Evolutionary conservation across 2,329 filamentous ascomycete genomes (phyloP).

Genomic region (Dactylellina drechsleri): DNA sequence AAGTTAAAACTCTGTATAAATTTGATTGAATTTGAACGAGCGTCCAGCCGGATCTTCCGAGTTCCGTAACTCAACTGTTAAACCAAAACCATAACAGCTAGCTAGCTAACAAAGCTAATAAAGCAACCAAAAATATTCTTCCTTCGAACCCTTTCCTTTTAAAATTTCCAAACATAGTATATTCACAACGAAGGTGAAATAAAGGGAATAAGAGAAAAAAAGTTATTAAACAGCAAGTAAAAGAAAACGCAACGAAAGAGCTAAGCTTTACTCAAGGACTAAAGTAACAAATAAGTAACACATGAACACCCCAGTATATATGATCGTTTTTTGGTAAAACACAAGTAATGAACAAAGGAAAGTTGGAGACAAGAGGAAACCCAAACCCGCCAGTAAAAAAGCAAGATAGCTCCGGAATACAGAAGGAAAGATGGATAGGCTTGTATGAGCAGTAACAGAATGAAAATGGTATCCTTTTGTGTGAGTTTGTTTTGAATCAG

Average conservation of each 20-base stretch:
- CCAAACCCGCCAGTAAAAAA: slow-evolving; percentile 49
- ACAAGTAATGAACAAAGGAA: not conserved
- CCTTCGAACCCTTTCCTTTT: slow-evolving; percentile 16
- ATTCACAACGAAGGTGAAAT: slow-evolving; percentile 47
- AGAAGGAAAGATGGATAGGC: slow-evolving; percentile 19
- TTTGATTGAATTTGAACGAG: slow-evolving; percentile 24
- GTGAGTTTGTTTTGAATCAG: not conserved
- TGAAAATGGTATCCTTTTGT: slow-evolving; percentile 38
- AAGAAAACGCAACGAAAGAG: too few species aligned
- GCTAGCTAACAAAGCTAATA: slow-evolving; percentile 13
- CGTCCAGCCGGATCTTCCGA: slow-evolving; percentile 47
- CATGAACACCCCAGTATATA: slow-evolving; percentile 47
- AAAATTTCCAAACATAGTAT: slow-evolving; percentile 11
- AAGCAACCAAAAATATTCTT: not conserved
- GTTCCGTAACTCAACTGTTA: not conserved
- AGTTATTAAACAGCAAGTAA: not conserved
- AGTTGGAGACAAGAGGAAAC: slow-evolving; percentile 10
- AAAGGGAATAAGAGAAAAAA: slow-evolving; percentile 42
- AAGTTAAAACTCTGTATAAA: slow-evolving; percentile 19
- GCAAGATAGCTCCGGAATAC: slow-evolving; percentile 42
- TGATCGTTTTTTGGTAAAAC: slow-evolving; percentile 43
- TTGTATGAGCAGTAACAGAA: too few species aligned
- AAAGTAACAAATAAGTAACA: not conserved
- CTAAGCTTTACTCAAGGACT: too few species aligned
- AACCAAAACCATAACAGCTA: slow-evolving; percentile 7